These are phyloP conservation scores for Carex arenaria DNA, from an alignment of 202 grass and related monocot genomes.

Conservation along the genomic window DNA sequence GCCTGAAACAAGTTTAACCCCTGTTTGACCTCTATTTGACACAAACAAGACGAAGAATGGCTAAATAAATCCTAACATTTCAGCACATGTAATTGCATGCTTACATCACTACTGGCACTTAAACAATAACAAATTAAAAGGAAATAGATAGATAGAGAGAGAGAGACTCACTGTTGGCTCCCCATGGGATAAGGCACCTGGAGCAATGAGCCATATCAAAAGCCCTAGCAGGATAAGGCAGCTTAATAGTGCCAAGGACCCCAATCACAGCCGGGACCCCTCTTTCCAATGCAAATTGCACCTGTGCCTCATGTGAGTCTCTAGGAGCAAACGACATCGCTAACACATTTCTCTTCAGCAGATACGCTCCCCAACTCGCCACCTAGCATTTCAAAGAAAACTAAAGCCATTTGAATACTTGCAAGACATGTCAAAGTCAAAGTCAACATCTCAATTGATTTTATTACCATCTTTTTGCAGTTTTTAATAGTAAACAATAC, in stretches of 20 bases:
- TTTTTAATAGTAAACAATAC: background rate
- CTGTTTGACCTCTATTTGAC: background rate
- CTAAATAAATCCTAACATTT: background rate
- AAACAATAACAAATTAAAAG: background rate
- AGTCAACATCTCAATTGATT: background rate
- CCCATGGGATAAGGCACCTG: constrained; percentile 98
- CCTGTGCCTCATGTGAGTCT: constrained; percentile 96
- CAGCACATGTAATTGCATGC: background rate
- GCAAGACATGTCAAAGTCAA: background rate
- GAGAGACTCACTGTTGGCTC: constrained; percentile 64
- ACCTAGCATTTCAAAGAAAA: constrained; percentile 48
- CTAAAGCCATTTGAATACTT: background rate
- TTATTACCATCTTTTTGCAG: background rate
- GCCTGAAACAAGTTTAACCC: background rate
- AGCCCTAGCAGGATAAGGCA: constrained; percentile 92
- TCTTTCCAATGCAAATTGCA: constrained; percentile 99
- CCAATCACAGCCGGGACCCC: constrained; percentile 95
- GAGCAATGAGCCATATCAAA: constrained; percentile 99
- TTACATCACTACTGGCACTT: background rate
- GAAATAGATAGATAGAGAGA: background rate
- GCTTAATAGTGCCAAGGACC: constrained; percentile 91
- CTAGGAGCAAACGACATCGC: constrained; percentile 98
- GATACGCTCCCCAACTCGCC: constrained; percentile 97
- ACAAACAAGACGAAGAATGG: background rate
- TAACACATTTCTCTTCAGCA: constrained; percentile 92